These are phyloP conservation scores for Thinopyrum elongatum DNA, from an alignment of 176 grass and related monocot species.

Conservation along the genomic window DNA sequence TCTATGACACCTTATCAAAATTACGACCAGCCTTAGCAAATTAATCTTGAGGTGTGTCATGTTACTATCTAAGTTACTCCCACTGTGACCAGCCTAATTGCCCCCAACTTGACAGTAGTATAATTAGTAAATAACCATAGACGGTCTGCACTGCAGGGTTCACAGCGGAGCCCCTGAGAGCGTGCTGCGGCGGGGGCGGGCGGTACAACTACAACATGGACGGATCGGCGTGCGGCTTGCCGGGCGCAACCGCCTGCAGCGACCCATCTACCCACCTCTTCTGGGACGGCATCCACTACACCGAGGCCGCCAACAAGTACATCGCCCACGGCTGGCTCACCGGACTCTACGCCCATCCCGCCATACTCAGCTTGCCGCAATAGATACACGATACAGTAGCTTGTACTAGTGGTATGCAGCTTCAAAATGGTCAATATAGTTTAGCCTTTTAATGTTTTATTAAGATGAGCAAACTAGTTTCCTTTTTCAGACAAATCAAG, in stretches of 20 bases:
- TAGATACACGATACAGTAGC: neutral
- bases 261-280: slow-evolving; percentile 34
- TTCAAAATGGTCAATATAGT: no score
- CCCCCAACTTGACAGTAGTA: no score
- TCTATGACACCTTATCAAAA: no score
- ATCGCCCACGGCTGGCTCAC: slow-evolving; percentile 47
- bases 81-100: no score
- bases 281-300: slow-evolving; percentile 67
- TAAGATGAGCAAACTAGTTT: no score
- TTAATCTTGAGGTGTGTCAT: no score
- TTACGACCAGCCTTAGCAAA: no score
- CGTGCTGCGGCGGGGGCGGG: slow-evolving; percentile 63
- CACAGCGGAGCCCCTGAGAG: slow-evolving; percentile 27
- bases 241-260: slow-evolving; percentile 27
- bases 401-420: no score
- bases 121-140: no score
- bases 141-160: slow-evolving; percentile 40
- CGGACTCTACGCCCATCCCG: slow-evolving; percentile 46
- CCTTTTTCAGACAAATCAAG: no score
- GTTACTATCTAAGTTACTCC: no score
- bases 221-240: slow-evolving; percentile 29
- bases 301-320: slow-evolving; percentile 52
- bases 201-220: slow-evolving; percentile 48
- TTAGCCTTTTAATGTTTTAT: no score
- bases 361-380: slow-evolving; percentile 34